A percentile compares a stretch with the other conserved stretches of the same genome.
Conservation (phyloP, 228 moss, liverwort and hornwort genomes). For the Sphagnum magellanicum region DNA sequence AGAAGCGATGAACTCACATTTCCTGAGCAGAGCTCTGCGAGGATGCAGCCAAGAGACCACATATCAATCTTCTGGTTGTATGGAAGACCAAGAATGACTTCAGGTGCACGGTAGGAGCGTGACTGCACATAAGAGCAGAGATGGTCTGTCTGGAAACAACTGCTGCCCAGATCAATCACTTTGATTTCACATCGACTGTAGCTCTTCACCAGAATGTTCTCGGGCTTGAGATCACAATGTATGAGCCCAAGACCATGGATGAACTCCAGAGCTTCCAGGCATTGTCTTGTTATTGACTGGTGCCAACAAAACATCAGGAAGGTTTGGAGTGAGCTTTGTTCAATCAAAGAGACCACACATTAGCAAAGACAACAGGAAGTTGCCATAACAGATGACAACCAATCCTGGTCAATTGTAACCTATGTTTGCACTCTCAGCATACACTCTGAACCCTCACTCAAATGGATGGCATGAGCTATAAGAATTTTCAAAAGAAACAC, state of each 20-base stretch:
- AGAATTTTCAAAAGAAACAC: too few relatives aligned
- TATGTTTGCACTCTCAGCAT: too few relatives aligned
- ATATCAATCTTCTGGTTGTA: conserved; percentile 59
- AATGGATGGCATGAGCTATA: too few relatives aligned
- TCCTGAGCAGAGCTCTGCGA: conserved; percentile 56
- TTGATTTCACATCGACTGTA: conserved; percentile 61
- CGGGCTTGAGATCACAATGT: conserved; percentile 58
- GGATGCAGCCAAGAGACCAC: conserved; percentile 60
- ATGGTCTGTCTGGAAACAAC: conserved; percentile 61
- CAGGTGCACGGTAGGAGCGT: conserved; percentile 53
- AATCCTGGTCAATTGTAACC: too few relatives aligned
- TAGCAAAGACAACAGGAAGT: background rate
- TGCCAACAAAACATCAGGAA: background rate
- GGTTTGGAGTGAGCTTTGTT: too few relatives aligned
- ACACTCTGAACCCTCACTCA: too few relatives aligned
- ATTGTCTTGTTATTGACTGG: conserved; percentile 57
- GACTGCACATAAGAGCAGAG: conserved; percentile 61
- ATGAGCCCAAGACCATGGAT: conserved; percentile 54
- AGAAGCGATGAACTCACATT: conserved; percentile 27
- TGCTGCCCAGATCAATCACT: conserved; percentile 57
- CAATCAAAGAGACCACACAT: conserved; percentile 4
- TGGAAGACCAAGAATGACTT: conserved; percentile 51
- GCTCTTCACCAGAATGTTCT: conserved; percentile 58
- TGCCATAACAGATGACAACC: too few relatives aligned
- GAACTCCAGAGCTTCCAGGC: conserved; percentile 53